Percentiles rank a stretch among this genome's conserved stretches.
These are phyloP conservation scores for Apiospora marii DNA, from an alignment of 2,329 filamentous ascomycete genomes.

Conservation along the genomic window DNA sequence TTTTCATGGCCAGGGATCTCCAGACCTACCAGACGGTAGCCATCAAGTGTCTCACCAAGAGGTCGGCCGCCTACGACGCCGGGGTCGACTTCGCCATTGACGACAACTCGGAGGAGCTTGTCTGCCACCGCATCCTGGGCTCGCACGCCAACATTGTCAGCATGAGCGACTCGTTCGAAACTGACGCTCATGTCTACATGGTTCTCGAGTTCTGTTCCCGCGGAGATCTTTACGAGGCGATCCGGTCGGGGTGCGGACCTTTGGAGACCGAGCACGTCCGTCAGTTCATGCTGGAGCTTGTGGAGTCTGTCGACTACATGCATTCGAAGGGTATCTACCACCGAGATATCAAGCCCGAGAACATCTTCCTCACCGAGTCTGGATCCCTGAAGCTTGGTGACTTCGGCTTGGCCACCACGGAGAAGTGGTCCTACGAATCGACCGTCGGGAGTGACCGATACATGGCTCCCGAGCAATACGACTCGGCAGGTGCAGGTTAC, in stretches of 20 bases:
- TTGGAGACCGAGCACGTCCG: constrained; percentile 96
- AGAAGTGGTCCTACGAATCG: constrained; percentile 89
- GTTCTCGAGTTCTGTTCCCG: constrained; percentile 95
- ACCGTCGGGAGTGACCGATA: constrained; percentile 98
- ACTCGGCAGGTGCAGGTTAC: constrained; percentile 86
- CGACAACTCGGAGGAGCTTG: constrained; percentile 81
- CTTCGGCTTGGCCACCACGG: constrained; percentile 90
- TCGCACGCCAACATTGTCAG: constrained; percentile 93
- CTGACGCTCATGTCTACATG: constrained; percentile 85
- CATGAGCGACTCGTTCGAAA: constrained; percentile 89
- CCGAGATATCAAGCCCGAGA: constrained; percentile 99
- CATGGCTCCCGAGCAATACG: constrained; percentile 98
- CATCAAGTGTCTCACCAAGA: constrained; percentile 96
- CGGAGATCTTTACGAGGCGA: constrained; percentile 97
- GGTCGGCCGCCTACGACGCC: constrained; percentile 66
- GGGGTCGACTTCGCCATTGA: constrained; percentile 76
- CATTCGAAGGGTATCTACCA: constrained; percentile 93
- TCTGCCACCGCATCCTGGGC: constrained; percentile 80
- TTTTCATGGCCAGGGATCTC: constrained; percentile 88
- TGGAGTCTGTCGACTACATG: constrained; percentile 89
- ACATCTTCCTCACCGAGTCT: constrained; percentile 90
- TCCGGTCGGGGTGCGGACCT: constrained; percentile 86
- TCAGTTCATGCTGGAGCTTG: constrained; percentile 94
- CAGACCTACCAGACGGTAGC: constrained; percentile 82
- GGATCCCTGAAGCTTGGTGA: constrained; percentile 96